Evolutionary conservation across 805 yeast genomes (phyloP), one percentile per base, ranked within the genome.

Genomic region (Hanseniaspora lachancei): DNA sequence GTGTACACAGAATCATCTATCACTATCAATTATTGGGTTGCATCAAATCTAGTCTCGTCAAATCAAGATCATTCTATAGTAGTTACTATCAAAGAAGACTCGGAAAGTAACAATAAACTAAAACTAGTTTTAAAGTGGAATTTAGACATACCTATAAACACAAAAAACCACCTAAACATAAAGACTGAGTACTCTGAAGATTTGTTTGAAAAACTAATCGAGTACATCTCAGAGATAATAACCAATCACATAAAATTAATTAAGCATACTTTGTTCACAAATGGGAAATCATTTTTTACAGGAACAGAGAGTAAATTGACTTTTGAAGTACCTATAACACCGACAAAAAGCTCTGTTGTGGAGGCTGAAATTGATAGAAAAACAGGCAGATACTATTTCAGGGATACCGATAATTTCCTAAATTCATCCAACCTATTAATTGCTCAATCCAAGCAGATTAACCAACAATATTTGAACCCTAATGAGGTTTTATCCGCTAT

Each of bases 321-420:
- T 7, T 65, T 68, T 41, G 66, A 66, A 54, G 59, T 68, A 1
- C 71, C 72, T 16, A 62, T 68, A 5, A 68, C 70, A 5, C 65
- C 69, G 36, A 59, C 63, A 13, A 62, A 69, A 1, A 62, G 60
- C 15, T 63, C 69, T 7, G 65, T 68, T 7, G 61, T 68, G 6
- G 69, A 66, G 50, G 53, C 68, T 42, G 66, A 66, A 35, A 65
- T 68, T 20, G 69, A 68, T 58, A 59, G 63, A 38, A 63, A 62
- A 10, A 63, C 65, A 18, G 72, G 72, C 51, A 61, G 62, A 8
- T 66, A 67, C 39, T 67, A 64, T 50, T 65, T 68, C 42, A 60
- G 62, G 41, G 68, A 68, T 48, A 68, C 68, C 16, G 18, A 20
- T 9, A 53, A 53, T 39, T 20, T 8, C 20, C 18, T 47, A 2